Evolutionary conservation across 306 rosid genomes (phyloP), one percentile per base, ranked within the genome.

Genomic region (Myrica gale): DNA sequence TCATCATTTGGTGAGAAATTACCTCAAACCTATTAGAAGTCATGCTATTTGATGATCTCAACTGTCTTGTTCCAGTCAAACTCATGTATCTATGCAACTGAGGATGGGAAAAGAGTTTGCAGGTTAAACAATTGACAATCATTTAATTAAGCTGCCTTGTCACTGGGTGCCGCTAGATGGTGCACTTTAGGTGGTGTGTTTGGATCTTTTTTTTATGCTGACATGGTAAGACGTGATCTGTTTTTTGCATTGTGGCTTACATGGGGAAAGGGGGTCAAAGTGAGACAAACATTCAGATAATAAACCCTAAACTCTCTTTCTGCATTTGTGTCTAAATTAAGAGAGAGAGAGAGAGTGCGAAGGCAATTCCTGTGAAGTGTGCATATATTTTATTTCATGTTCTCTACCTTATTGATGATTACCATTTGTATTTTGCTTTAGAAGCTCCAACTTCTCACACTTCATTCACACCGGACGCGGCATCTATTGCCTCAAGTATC

Each of bases 401-500:
- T 26, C 0, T 26, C 68, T 71, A 76, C 17, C 44, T 54, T 79
- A 82, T 63, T 62, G 80, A 71, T 85, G 55, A 6, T 71, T 45
- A 53, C 32, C 62, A 32, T 74, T 76, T 74, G 26, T 69, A 43
- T 75, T 82, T 79, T 78, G 66, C 56, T 80, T 62, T 79, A 90
- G 98, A 92, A 74, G 75, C 80, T 72, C 48, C 85, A 74, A 76
- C 77, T 43, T 57, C 78, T 75, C 77, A 43, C 79, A 63, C 79
- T 75, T 73, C 92, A 45, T 72, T 79, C 82, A 61, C 78, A n/a
- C 82, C 87, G 5, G 90, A 95, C 75, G 89, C 93, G 74, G 79
- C 85, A 42, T 92, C 97, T 21, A 78, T 92, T 71, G 93, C 91
- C 68, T 88, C 97, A 2, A 92, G 93, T 72, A 92, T 95, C 81